These are phyloP conservation scores for Cystobasidium sp. DNA, from an alignment of 1,284 basidiomycete species.

Conservation along the genomic window DNA sequence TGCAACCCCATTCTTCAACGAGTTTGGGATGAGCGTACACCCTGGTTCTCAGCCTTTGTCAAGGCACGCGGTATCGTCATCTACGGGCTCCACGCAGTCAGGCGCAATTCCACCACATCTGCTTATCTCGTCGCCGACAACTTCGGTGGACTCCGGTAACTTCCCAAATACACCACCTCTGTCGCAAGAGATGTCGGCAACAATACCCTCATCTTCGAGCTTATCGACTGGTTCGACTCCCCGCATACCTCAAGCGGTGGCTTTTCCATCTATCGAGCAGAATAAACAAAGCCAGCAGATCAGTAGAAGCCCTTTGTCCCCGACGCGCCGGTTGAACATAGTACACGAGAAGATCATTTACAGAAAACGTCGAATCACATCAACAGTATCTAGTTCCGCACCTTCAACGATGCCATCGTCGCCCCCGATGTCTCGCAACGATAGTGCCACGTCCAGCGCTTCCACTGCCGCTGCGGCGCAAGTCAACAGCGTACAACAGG, in stretches of 20 bases:
- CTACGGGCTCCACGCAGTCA: constrained; percentile 16
- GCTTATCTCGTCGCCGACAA: constrained; percentile 29
- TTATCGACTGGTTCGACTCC: background rate
- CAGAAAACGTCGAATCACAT: constrained; percentile 2
- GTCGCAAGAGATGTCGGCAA: constrained; percentile 7
- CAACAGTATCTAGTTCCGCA: constrained; percentile 4
- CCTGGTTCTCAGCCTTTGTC: constrained; percentile 5
- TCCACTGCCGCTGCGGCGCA: constrained; percentile 1
- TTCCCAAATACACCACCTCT: constrained; percentile 37
- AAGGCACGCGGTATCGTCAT: background rate
- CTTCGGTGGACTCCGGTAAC: constrained; percentile 27
- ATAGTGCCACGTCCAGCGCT: background rate
- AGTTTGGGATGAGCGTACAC: constrained; percentile 16
- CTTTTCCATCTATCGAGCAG: constrained; percentile 37
- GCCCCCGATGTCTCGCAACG: constrained; percentile 6
- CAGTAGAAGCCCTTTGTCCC: constrained; percentile 5
- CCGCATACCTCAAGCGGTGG: constrained; percentile 6
- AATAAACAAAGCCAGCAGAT: background rate
- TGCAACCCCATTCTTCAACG: background rate
- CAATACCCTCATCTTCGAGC: constrained; percentile 16
- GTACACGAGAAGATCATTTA: constrained; percentile 34
- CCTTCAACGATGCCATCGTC: constrained; percentile 7
- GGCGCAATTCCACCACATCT: constrained; percentile 26
- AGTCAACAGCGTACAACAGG: background rate
- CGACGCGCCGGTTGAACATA: constrained; percentile 18